Base-by-base conservation (phyloP, 2,329 filamentous ascomycete genomes). In the Trichophaea hybrida region DNA sequence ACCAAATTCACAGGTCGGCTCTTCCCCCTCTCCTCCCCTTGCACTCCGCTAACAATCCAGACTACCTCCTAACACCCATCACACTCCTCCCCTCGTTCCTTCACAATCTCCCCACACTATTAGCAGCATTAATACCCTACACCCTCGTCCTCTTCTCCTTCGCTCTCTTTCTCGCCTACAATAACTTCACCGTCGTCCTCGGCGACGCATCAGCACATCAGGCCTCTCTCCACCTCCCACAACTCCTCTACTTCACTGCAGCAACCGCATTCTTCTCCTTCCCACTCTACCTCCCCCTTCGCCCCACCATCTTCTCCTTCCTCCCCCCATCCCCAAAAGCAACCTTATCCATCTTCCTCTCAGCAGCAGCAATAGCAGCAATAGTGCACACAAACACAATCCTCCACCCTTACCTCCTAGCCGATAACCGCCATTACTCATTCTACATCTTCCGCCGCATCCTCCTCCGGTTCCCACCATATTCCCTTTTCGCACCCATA, bases 221-320 rank as follows among this genome's bases (percentile, higher is more conserved):
- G 35, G 89, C 90, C 0, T 93, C 89, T 0, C 75, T 97, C 10
- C 91, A 98, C 69, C 74, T 93, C 4, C 80, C 91, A 0, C 93
- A 98, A 73, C 86, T 98, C 80, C 83, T 97, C 15, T 98, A 98
- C 69, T 84, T 97, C 66, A 95, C 89, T 86, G 85, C 90, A 0
- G 86, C 94, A 63, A 83, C 94, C 60, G 75, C 81, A 38, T 94
- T 97, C 74, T 97, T 96, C 75, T 95, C 90, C 0, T 80, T 83
- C 53, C 91, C 93, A 0, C 75, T 96, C 0, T 73, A 91, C 3
- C 64, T 85, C 0, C 80, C 82, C 17, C 6, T 43, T 13, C 33
- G 17, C 32, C 24, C 35, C 17, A 58, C 57, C 5, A 54, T 58
- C 37, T 8, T 12, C 15, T 51, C 43, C 8, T 51, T 64, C 12